Percentiles rank a stretch among this genome's conserved stretches.
Evolutionary conservation across 352 stramenopile genomes (phyloP).

Genomic region (Globisporangium solare): DNA sequence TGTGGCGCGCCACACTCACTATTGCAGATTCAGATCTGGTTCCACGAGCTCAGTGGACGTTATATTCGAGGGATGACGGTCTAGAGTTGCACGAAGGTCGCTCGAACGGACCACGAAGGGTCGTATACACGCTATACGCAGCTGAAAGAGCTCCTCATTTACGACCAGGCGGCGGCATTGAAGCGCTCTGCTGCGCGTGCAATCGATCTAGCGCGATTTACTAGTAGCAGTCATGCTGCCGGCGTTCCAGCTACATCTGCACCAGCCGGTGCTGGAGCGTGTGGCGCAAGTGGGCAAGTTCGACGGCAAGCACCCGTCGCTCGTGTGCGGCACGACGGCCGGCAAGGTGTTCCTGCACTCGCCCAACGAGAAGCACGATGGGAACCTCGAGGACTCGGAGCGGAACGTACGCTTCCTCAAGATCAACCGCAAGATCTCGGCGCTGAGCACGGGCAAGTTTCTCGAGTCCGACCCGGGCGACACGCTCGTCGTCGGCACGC

Average conservation of each 20-base stretch:
- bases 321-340: slow-evolving; percentile 81
- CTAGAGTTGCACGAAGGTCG: slow-evolving; percentile 20
- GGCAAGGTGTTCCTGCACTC: slow-evolving; percentile 92
- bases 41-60: not conserved
- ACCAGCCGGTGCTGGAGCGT: slow-evolving; percentile 72
- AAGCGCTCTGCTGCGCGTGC: too few relatives aligned
- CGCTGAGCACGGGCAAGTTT: slow-evolving; percentile 72
- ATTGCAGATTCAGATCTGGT: too few relatives aligned
- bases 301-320: slow-evolving; percentile 68
- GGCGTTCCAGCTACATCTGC: slow-evolving; percentile 78
- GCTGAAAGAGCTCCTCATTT: not conserved
- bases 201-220: too few relatives aligned
- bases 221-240: slow-evolving; percentile 40
- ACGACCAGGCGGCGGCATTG: not conserved
- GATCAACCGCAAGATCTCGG: slow-evolving; percentile 88
- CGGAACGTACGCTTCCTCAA: slow-evolving; percentile 87
- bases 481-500: slow-evolving; percentile 85
- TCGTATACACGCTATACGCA: not conserved
- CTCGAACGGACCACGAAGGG: slow-evolving; percentile 8
- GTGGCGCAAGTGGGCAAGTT: slow-evolving; percentile 77
- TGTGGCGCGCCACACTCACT: too few relatives aligned
- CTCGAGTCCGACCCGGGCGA: slow-evolving; percentile 51
- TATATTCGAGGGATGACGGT: not conserved
- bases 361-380: slow-evolving; percentile 70
- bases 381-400: slow-evolving; percentile 31